Base-by-base conservation (phyloP, 1,284 basidiomycete genomes). In the Moesziomyces globuligerus region DNA sequence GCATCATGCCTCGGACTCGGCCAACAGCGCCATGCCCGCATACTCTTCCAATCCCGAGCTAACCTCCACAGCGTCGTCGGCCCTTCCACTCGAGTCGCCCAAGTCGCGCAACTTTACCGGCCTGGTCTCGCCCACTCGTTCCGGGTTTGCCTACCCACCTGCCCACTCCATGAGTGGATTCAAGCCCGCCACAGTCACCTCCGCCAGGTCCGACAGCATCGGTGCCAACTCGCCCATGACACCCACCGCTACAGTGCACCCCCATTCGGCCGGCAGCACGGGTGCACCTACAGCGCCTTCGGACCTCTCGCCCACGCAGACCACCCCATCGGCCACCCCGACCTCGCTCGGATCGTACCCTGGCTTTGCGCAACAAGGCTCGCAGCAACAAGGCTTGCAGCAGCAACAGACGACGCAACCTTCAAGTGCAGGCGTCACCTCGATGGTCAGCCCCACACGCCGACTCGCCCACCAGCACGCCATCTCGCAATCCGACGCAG, bases 401-500 rank as follows among this genome's bases (percentile, higher is more conserved):
- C 47, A 47, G 38, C 45, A 41, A 21, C 44, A 44, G 41, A 51
- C 45, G 40, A 55, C 50, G 38, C 52, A 51, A 25, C 50, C 59
- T 15, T 51, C 39, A 11, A 52, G 58, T 18, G 58, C 65, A 7
- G 52, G 53, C 8, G 46, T 55, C 15, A 11, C 43, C 40, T 54
- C 50, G 28, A 52, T 64, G 46, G 60, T 70, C 41, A 70, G 67
- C 17, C 67, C 67, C 1, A 70, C 67, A 3, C 55, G 67, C 28
- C 55, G 67, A 47, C 56, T 70, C n/a, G 67, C 67, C 3, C 67
- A 70, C 20, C 67, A 59, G 15, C 58, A 70, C 42, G 40, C 57
- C 13, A 25, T 58, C 8, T 47, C 66, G 11, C 49, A 57, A 23
- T 48, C 55, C n/a, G 59, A 62, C 7, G 25, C 47, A 17, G 47